These are phyloP conservation scores for Aspergillus sp. DNA, from an alignment of 2,329 filamentous ascomycete genomes.

Conservation along the genomic window DNA sequence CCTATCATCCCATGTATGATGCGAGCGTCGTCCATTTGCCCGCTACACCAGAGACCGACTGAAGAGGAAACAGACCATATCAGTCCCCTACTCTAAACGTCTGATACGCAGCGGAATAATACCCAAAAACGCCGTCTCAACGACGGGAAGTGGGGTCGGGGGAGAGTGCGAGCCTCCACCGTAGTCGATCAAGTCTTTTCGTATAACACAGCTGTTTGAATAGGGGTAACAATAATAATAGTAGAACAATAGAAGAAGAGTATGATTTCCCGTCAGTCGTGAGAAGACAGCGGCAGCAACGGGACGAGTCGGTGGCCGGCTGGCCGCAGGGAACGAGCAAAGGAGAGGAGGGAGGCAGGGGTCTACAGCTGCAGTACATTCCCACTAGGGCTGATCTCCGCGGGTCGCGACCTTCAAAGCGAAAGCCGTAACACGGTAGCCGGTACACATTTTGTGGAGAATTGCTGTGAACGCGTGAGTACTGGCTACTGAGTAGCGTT, in stretches of 20 bases:
- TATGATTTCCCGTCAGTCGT: too few species aligned
- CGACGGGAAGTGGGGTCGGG: not conserved
- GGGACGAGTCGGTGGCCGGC: not conserved
- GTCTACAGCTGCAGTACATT: too few species aligned
- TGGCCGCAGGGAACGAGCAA: not conserved
- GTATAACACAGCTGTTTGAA: too few species aligned
- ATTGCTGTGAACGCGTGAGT: too few species aligned
- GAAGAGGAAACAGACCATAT: not conserved
- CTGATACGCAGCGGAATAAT: not conserved
- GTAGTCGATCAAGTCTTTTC: not conserved
- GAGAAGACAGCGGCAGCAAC: not conserved
- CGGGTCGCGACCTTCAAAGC: not conserved
- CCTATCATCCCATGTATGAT: not conserved
- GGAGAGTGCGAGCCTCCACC: not conserved
- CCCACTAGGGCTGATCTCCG: slow-evolving; percentile 3
- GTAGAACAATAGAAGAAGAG: not conserved
- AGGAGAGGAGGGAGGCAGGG: not conserved
- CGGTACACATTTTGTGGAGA: not conserved
- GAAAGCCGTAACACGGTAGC: not conserved
- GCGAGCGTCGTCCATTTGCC: not conserved
- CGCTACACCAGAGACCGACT: too few species aligned
- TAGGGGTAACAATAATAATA: not conserved
- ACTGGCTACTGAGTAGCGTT: too few species aligned
- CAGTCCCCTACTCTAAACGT: too few species aligned
- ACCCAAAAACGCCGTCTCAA: not conserved